A percentile compares a stretch with the other conserved stretches of the same genome.
Evolutionary conservation across 2,329 filamentous ascomycete genomes (phyloP).

Genomic region (Apiospora phragmitis): DNA sequence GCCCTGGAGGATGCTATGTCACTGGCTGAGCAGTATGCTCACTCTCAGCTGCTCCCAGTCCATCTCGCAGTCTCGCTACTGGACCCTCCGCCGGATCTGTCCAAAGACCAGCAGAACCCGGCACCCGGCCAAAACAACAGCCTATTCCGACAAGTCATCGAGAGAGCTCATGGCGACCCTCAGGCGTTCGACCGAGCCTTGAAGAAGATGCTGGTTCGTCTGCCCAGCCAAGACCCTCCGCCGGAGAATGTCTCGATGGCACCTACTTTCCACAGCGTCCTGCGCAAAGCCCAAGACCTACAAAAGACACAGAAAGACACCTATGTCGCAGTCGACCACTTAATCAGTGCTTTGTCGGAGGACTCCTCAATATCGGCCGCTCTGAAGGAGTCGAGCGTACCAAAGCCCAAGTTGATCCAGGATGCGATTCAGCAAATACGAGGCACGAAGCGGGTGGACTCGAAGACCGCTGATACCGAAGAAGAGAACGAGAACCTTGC

Average conservation of each 20-base stretch:
- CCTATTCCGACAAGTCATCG: slow-evolving; percentile 93
- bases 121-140: slow-evolving; percentile 65
- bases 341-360: slow-evolving; percentile 83
- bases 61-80: slow-evolving; percentile 85
- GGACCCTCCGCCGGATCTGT: slow-evolving; percentile 72
- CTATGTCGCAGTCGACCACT: slow-evolving; percentile 91
- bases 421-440: slow-evolving; percentile 89
- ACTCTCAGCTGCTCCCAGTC: slow-evolving; percentile 86
- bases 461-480: slow-evolving; percentile 92
- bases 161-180: slow-evolving; percentile 89
- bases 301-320: slow-evolving; percentile 98
- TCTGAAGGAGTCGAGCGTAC: slow-evolving; percentile 84
- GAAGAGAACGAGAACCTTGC: slow-evolving; percentile 92
- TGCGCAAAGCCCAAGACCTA: slow-evolving; percentile 82
- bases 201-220: slow-evolving; percentile 87
- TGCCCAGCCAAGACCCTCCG: slow-evolving; percentile 92
- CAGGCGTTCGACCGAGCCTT: slow-evolving; percentile 85
- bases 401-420: slow-evolving; percentile 87
- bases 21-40: slow-evolving; percentile 84
- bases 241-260: slow-evolving; percentile 85
- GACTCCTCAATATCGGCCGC: slow-evolving; percentile 72
- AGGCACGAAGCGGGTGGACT: slow-evolving; percentile 90
- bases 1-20: slow-evolving; percentile 86
- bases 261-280: slow-evolving; percentile 76
- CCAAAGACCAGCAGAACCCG: slow-evolving; percentile 80